phyloP scores from a whole-genome alignment of 306 rosid genomes.

The Carpinus fangiana region DNA sequence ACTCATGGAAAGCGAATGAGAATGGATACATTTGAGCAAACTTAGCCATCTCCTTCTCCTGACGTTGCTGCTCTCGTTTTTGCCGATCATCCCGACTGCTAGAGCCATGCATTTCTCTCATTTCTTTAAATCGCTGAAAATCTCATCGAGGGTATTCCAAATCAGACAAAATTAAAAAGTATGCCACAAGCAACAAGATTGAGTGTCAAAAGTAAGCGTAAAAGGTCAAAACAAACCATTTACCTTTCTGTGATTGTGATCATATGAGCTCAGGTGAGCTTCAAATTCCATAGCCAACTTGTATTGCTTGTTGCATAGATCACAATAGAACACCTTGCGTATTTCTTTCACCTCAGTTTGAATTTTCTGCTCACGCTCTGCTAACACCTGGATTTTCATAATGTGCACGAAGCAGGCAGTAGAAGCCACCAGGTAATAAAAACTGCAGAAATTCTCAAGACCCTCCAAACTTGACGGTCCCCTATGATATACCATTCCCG shows the following conservation, averaged over 20 bases:
- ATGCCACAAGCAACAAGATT: not conserved
- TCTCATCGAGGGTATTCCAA: constrained; percentile 20
- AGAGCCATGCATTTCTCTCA: constrained; percentile 95
- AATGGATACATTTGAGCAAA: constrained; percentile 76
- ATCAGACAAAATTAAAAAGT: constrained; percentile 5
- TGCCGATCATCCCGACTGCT: constrained; percentile 89
- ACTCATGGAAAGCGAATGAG: not conserved
- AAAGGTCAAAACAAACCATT: constrained; percentile 8
- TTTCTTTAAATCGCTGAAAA: constrained; percentile 86
- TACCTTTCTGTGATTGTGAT: constrained; percentile 97
- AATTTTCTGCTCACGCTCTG: constrained; percentile 97
- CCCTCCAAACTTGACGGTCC: constrained; percentile 95
- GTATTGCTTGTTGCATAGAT: constrained; percentile 97
- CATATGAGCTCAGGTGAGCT: constrained; percentile 92
- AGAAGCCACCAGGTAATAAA: constrained; percentile 99
- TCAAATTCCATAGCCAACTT: constrained; percentile 95
- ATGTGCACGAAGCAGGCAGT: constrained; percentile 99
- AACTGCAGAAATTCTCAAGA: constrained; percentile 99
- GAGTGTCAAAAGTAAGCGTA: constrained; percentile 4
- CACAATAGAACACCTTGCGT: constrained; percentile 93
- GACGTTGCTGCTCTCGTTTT: constrained; percentile 92
- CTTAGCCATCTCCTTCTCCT: constrained; percentile 84
- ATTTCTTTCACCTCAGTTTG: constrained; percentile 93
- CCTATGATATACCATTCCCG: constrained; percentile 85
- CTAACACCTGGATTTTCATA: constrained; percentile 98